Evolutionary conservation across 1,284 basidiomycete genomes (phyloP), one percentile per base, ranked within the genome.

Genomic region (Naganishia albida): DNA sequence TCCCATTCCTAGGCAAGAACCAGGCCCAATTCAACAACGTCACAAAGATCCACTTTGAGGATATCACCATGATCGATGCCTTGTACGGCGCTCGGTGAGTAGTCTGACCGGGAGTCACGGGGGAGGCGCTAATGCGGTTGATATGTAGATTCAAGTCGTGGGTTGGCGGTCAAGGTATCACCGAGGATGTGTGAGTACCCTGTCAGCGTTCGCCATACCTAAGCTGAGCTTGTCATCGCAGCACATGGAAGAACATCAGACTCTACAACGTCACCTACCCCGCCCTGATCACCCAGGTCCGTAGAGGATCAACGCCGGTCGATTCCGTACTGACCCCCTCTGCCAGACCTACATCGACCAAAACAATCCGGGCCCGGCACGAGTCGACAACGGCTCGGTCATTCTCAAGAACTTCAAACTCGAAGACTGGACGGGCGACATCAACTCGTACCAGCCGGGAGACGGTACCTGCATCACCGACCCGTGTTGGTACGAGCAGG

Each of bases 161-260:
- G 80, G 81, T 81, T 7, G 81, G 81, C 52, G 82, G 82, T 16
- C 74, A 78, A 57, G 82, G 82, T 42, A 79, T 77, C 51, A 81
- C 68, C 20, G 65, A 64, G 62, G 82, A 82, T 68, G 73, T 83
- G 34, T 34, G 34, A 34, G 34, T 34, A 6, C 6, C 34, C 34
- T 10, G 34, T 34, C 34, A n/a, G 34, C 34, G 34, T 10, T 34
- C 34, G 34, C 34, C 34, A n/a, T n/a, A n/a, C n/a, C n/a, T n/a
- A n/a, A n/a, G 34, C 34, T 34, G 6, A 34, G 4, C 34, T 34
- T 10, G 6, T 34, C 10, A 6, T 34, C 34, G 34, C 10, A 34
- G 34, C 39, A 80, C 80, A 23, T 84, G 82, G 81, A 76, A 79
- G 59, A 81, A 83, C 71, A 56, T 62, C 34, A 49, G 57, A 12